Conservation (phyloP, 2,329 filamentous ascomycete genomes). For the Penicillium oxalicum region DNA sequence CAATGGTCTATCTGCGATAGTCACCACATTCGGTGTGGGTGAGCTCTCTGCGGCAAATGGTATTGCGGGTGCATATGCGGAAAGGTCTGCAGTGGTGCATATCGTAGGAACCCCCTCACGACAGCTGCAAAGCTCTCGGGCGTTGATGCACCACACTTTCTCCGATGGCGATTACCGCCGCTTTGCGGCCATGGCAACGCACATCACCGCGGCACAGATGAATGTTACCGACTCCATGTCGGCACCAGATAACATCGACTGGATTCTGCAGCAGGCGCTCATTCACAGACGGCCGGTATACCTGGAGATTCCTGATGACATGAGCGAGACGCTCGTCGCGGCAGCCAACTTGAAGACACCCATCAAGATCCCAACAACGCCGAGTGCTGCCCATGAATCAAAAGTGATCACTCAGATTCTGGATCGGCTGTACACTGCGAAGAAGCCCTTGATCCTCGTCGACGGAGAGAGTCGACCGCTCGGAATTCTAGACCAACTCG, state of each 20-base stretch:
- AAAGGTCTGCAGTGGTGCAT: constrained; percentile 62
- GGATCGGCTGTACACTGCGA: constrained; percentile 40
- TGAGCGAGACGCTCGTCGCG: constrained; percentile 36
- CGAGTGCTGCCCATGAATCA: constrained; percentile 10
- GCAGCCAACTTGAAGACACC: constrained; percentile 16
- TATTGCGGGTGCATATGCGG: constrained; percentile 66
- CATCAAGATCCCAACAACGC: constrained; percentile 12
- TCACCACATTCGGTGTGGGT: constrained; percentile 52
- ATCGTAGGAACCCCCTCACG: constrained; percentile 51
- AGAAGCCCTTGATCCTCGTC: constrained; percentile 47
- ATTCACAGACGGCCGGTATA: constrained; percentile 51
- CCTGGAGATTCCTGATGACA: constrained; percentile 51
- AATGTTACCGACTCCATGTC: constrained; percentile 43
- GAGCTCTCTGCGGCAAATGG: constrained; percentile 66
- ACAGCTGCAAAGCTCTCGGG: constrained; percentile 39
- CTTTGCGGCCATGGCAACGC: constrained; percentile 46
- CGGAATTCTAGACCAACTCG: constrained; percentile 39
- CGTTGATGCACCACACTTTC: constrained; percentile 61
- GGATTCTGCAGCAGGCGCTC: constrained; percentile 46
- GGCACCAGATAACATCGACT: constrained; percentile 48
- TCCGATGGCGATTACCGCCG: constrained; percentile 52
- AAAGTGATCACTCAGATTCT: constrained; percentile 32
- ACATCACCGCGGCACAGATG: constrained; percentile 48
- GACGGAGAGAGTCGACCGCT: constrained; percentile 47
- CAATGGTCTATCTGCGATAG: constrained; percentile 25